Conservation (phyloP, 106 monocot species). For the Xerophyta viscosa region DNA sequence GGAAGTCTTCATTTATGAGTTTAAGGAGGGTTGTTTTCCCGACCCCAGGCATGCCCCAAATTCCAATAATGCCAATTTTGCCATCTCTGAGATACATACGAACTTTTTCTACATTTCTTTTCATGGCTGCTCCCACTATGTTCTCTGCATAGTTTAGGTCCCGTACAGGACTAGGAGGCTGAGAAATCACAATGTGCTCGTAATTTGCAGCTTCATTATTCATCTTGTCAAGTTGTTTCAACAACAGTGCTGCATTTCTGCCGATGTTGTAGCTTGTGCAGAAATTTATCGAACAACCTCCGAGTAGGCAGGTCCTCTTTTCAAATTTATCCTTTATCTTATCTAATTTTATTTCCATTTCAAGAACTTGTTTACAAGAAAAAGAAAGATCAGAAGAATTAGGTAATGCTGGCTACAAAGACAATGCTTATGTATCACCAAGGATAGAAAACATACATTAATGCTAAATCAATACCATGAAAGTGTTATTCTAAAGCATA, state of each 20-base stretch:
- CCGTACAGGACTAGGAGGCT: background rate
- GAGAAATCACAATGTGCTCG: too few relatives aligned
- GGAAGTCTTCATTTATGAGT: background rate
- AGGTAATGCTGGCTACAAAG: too few relatives aligned
- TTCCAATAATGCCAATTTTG: background rate
- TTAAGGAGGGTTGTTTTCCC: background rate
- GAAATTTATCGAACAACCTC: background rate
- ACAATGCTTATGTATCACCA: too few relatives aligned
- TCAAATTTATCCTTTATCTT: background rate
- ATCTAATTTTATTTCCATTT: background rate
- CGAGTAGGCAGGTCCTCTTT: background rate
- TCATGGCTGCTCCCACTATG: background rate
- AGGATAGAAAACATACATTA: too few relatives aligned
- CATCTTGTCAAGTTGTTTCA: background rate
- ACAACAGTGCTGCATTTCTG: background rate
- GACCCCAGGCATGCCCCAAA: background rate
- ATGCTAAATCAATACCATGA: too few relatives aligned
- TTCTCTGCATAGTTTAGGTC: too few relatives aligned
- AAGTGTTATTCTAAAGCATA: too few relatives aligned
- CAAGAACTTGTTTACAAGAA: background rate
- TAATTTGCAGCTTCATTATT: background rate
- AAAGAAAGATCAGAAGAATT: too few relatives aligned
- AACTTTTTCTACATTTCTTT: background rate
- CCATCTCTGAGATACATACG: background rate
- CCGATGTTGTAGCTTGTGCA: background rate